Evolutionary conservation across 1,139 yeast species (phyloP), one percentile per base, ranked within the genome.

Genomic region (Lizanozyma gosingica): DNA sequence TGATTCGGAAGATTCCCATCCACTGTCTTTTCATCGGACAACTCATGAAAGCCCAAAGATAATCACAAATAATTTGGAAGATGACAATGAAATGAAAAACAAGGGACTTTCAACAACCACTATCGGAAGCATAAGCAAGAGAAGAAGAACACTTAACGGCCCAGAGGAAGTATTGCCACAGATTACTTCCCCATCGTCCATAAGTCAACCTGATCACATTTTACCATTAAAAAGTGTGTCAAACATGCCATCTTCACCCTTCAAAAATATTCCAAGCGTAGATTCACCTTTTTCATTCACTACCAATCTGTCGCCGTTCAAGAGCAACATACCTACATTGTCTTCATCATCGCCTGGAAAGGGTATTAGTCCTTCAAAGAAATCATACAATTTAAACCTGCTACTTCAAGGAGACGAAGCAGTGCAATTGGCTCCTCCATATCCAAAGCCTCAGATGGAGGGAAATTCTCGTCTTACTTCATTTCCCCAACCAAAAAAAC

Each of bases 71-170:
- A 46, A 15, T 16, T 32, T 9, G 38, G 36, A 16, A 18, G 37
- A 14, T 39, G 47, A n/a, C 46, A 49, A 35, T 8, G 27, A 14
- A 44, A 38, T 37, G 46, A 33, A 22, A 17, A 27, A 18, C 14
- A 38, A 18, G 14, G 34, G 35, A 9, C n/a, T 35, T 16, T 32
- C 40, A 18, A 35, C 35, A 22, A 17, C 33, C 37, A 29, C 35
- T 4, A 37, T 40, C 15, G 44, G 46, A 9, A 44, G 49, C 27
- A 54, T 52, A 34, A 43, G 50, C 37, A 56, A 56, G 34, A 47
- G 58, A 18, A 45, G 60, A 36, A 40, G 60, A 17, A 56, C 60
- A 1, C 47, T 55, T 27, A 56, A 55, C 38, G 59, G 58, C 3
- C 59, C 57, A 4, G 60, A 56, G 36, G 60, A 55, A 4, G 43